These are phyloP conservation scores for Colletotrichum australisinense DNA, from an alignment of 2,329 filamentous ascomycete genomes.

Conservation along the genomic window DNA sequence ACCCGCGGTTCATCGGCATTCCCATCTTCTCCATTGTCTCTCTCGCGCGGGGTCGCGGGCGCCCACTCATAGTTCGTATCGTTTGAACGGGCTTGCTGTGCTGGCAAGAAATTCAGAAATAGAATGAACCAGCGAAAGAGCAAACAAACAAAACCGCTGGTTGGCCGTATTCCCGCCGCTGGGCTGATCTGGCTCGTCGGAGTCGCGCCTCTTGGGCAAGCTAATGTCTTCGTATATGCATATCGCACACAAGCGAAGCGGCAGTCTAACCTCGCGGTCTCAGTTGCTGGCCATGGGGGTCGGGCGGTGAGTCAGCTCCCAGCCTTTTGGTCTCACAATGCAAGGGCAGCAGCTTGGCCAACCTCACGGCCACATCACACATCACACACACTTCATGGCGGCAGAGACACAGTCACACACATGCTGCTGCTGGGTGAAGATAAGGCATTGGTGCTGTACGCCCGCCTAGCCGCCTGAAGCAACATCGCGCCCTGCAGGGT, in stretches of 20 bases:
- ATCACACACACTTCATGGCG: not conserved
- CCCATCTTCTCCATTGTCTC: not conserved
- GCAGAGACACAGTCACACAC: not conserved
- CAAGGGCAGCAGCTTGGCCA: not conserved
- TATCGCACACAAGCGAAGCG: not conserved
- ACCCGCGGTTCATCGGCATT: not conserved
- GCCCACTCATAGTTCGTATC: not conserved
- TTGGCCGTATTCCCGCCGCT: not conserved
- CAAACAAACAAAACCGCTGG: not conserved
- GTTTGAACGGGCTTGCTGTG: not conserved
- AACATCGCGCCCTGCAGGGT: not conserved
- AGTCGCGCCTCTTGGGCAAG: not conserved
- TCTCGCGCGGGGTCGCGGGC: no score
- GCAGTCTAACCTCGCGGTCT: not conserved
- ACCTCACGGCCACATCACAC: not conserved
- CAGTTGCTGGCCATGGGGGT: not conserved
- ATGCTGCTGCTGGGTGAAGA: not conserved
- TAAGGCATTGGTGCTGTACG: not conserved
- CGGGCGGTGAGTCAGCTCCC: not conserved
- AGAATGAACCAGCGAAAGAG: not conserved
- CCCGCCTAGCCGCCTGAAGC: not conserved
- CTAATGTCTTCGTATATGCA: not conserved
- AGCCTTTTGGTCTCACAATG: not conserved
- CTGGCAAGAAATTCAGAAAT: not conserved
- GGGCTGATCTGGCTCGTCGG: not conserved